Conservation (phyloP, 2,329 filamentous ascomycete species). For the Pseudogymnoascus sp. region DNA sequence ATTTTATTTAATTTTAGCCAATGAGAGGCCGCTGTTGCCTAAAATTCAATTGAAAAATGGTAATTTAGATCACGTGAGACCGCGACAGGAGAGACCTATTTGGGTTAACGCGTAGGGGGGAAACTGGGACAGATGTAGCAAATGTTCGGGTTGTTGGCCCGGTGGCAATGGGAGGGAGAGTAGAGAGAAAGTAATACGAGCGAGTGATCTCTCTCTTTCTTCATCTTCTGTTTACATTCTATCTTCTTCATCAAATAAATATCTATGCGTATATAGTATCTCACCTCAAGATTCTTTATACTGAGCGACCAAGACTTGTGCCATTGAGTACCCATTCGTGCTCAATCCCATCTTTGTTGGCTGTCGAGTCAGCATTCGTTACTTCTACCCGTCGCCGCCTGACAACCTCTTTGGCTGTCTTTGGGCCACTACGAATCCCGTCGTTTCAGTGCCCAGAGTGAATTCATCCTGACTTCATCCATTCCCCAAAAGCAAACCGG, state of each 20-base stretch:
- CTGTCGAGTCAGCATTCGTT: slow-evolving; percentile 7
- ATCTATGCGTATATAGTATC: background rate
- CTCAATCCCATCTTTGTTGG: slow-evolving; percentile 1
- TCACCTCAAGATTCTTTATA: background rate
- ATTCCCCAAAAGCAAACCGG: background rate
- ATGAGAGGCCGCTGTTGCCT: background rate
- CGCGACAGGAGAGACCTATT: background rate
- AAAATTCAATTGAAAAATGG: background rate
- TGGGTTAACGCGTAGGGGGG: slow-evolving; percentile 7
- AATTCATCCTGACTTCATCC: background rate
- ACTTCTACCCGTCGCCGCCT: slow-evolving; percentile 3
- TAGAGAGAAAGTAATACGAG: background rate
- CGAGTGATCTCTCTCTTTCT: background rate
- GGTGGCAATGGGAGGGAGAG: background rate
- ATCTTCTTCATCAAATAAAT: background rate
- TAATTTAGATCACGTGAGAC: background rate
- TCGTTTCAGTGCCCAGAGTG: background rate
- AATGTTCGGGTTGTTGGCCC: background rate
- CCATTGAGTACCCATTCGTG: background rate
- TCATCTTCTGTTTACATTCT: background rate
- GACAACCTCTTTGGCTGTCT: background rate
- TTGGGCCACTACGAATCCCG: background rate
- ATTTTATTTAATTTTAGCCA: background rate
- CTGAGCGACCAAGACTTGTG: background rate
- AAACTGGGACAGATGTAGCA: slow-evolving; percentile 1